These are phyloP conservation scores for Ensete glaucum DNA, from an alignment of 176 grass and related monocot genomes.

Conservation along the genomic window DNA sequence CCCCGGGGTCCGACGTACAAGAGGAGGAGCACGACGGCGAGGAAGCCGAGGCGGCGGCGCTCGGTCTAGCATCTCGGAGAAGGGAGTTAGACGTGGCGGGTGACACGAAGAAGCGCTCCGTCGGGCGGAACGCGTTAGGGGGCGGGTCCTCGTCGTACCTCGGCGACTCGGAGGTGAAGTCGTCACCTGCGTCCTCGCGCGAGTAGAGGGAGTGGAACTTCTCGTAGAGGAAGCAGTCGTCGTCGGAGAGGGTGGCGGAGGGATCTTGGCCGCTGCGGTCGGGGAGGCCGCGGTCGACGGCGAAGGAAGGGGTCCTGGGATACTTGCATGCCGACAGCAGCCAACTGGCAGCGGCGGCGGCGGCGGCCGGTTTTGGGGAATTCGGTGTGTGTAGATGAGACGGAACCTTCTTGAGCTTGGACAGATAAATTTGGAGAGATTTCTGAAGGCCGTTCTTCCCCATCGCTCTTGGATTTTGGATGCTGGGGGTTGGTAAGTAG, in stretches of 20 bases:
- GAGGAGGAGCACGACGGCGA: slow-evolving; percentile 7
- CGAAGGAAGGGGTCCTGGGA: slow-evolving; percentile 42
- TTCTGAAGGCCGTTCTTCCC: not conserved
- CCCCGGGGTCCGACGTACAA: not conserved
- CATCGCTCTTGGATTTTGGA: not conserved
- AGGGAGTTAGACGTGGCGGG: slow-evolving; percentile 23
- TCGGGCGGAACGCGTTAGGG: not conserved
- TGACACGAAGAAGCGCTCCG: slow-evolving; percentile 23
- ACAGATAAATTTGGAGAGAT: not conserved
- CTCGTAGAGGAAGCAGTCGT: slow-evolving; percentile 62
- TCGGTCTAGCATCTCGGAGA: not conserved
- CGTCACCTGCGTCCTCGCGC: slow-evolving; percentile 3
- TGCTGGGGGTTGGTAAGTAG: too few relatives aligned
- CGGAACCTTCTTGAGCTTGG: slow-evolving; percentile 7
- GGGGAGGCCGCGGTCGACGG: slow-evolving; percentile 11
- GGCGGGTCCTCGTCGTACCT: not conserved
- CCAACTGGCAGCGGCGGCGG: slow-evolving; percentile 21
- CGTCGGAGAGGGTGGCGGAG: slow-evolving; percentile 65
- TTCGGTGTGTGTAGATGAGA: not conserved
- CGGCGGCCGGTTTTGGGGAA: not conserved
- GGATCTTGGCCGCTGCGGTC: not conserved
- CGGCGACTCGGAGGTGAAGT: not conserved
- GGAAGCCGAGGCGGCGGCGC: not conserved
- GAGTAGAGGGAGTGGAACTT: slow-evolving; percentile 74
- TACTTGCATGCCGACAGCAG: slow-evolving; percentile 61